Percentiles rank a stretch among this genome's conserved stretches.
phyloP scores from a whole-genome alignment of 1,284 basidiomycete genomes.

The Fomitopsis palustris region DNA sequence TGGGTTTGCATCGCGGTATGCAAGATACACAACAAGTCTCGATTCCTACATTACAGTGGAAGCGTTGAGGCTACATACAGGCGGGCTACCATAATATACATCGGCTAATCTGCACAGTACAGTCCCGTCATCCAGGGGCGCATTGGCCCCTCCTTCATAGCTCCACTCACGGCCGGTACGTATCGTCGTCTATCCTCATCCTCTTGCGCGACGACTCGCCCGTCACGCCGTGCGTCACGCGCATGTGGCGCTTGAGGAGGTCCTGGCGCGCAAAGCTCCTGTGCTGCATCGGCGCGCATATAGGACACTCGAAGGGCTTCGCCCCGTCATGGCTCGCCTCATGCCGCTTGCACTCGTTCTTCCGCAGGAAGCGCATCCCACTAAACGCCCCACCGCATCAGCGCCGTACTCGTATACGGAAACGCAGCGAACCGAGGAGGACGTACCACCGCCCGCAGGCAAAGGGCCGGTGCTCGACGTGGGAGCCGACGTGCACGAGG shows the following conservation, averaged over 20 bases:
- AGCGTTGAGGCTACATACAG: too few relatives aligned
- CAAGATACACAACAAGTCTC: too few relatives aligned
- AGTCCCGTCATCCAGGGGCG: not conserved
- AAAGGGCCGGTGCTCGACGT: slow-evolving; percentile 64
- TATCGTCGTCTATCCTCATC: slow-evolving; percentile 10
- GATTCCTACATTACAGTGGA: too few relatives aligned
- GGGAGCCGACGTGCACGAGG: slow-evolving; percentile 64
- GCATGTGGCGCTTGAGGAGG: slow-evolving; percentile 58
- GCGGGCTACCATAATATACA: too few relatives aligned
- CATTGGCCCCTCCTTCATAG: not conserved
- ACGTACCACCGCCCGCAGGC: slow-evolving; percentile 56
- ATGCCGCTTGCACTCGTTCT: slow-evolving; percentile 73
- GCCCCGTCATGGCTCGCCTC: slow-evolving; percentile 57
- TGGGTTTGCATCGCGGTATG: too few relatives aligned
- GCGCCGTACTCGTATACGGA: not conserved
- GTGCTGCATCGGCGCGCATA: slow-evolving; percentile 40
- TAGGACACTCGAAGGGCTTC: slow-evolving; percentile 52
- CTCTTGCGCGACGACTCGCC: slow-evolving; percentile 19
- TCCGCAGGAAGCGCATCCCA: slow-evolving; percentile 58
- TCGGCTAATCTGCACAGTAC: not conserved
- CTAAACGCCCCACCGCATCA: slow-evolving; percentile 29
- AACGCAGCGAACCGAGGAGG: not conserved
- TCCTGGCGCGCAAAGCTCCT: slow-evolving; percentile 61
- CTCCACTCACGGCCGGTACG: slow-evolving; percentile 14
- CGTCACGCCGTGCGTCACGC: slow-evolving; percentile 44